A percentile compares a stretch with the other conserved stretches of the same genome.
Conservation (phyloP, 2,329 filamentous ascomycete species). For the Diaporthe nobilis region DNA sequence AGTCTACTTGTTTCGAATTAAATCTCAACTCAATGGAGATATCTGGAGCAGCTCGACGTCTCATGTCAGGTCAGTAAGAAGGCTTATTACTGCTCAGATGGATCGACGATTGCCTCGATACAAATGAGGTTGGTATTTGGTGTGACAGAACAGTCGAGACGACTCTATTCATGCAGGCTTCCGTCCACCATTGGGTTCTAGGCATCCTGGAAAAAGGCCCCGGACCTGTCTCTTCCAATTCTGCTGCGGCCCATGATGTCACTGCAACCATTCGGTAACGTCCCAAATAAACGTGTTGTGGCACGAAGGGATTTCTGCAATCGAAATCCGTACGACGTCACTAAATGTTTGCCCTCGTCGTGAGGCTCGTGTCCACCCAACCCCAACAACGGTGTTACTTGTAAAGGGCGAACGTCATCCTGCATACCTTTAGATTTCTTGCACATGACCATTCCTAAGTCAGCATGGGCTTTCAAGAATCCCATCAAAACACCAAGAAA, state of each 20-base stretch:
- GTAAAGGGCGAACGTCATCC: not conserved
- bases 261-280: not conserved
- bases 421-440: not conserved
- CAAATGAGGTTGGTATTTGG: not conserved
- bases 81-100: not conserved
- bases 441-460: not conserved
- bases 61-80: not conserved
- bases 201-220: not conserved
- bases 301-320: not conserved
- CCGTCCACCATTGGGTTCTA: slow-evolving; percentile 8
- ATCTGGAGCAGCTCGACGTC: not conserved
- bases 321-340: not conserved
- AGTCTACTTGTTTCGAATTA: too few relatives aligned
- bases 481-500: slow-evolving; percentile 1
- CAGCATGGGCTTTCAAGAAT: slow-evolving; percentile 15
- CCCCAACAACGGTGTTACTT: not conserved
- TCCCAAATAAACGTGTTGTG: not conserved
- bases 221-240: not conserved
- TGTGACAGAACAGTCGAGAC: not conserved
- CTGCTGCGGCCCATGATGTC: not conserved
- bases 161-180: not conserved
- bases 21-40: not conserved
- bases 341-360: not conserved
- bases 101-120: not conserved
- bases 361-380: not conserved